Evolutionary conservation across 2,329 filamentous ascomycete genomes (phyloP).

Genomic region (Aspergillus caelatus): DNA sequence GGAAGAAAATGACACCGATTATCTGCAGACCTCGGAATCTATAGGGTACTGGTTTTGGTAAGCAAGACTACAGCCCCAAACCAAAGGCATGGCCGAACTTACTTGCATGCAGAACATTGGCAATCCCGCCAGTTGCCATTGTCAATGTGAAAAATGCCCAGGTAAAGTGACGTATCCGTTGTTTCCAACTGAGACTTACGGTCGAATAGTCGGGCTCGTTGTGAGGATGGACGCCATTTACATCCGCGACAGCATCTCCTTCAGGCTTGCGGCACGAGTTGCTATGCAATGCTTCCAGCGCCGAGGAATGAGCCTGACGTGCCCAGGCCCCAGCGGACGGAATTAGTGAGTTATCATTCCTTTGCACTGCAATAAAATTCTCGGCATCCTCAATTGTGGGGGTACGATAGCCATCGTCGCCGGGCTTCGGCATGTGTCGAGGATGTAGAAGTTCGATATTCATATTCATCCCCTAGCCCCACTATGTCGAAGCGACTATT

Average conservation of each 20-base stretch:
- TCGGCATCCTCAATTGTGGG: conserved; percentile 50
- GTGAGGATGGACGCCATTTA: conserved; percentile 19
- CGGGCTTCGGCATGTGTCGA: conserved; percentile 40
- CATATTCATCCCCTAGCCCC: conserved; percentile 18
- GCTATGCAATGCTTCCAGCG: conserved; percentile 30
- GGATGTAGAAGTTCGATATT: conserved; percentile 25
- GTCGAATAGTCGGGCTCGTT: conserved; percentile 17
- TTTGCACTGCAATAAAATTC: conserved; percentile 21
- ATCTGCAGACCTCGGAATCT: conserved; percentile 59
- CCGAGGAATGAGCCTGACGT: conserved; percentile 32
- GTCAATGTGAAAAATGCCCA: conserved; percentile 81
- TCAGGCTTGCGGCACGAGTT: conserved; percentile 24
- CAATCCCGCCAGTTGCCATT: conserved; percentile 64
- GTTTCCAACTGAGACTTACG: conserved; percentile 49
- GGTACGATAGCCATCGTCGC: conserved; percentile 49
- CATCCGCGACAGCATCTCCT: conserved; percentile 11
- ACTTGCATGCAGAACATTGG: conserved; percentile 63
- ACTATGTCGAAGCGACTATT: not conserved
- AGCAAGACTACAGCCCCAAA: not conserved
- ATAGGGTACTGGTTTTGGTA: conserved; percentile 51
- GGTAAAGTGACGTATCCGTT: conserved; percentile 64
- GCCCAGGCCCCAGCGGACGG: conserved; percentile 17
- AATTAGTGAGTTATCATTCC: conserved; percentile 14
- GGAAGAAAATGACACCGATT: conserved; percentile 63
- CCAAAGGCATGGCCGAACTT: conserved; percentile 26